Evolutionary conservation across 495 filamentous ascomycete genomes (phyloP), one percentile per base, ranked within the genome.

Genomic region (Podospora tetraspora): DNA sequence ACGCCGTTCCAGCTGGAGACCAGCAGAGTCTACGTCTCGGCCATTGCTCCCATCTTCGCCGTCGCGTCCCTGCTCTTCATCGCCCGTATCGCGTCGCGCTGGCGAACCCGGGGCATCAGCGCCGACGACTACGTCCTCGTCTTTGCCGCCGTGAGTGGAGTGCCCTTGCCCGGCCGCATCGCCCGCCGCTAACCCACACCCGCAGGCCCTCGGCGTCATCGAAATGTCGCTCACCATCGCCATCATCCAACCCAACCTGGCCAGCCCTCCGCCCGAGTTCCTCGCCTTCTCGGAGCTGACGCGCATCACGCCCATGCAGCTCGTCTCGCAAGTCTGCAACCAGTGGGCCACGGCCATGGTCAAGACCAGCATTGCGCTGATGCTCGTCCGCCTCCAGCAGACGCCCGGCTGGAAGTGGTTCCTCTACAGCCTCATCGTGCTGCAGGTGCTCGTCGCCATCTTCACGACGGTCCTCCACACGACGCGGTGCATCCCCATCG

Each of bases 401-500:
- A 23, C 64, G 13, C 8, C 16, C 19, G 57, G 29, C 29, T 66
- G 64, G 64, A 30, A 24, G n/a, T 1, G 9, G 12, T 66, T 66
- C 13, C 29, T 66, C 24, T 59, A 58, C 13, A 22, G 19, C 30
- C 30, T 66, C 57, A 34, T 66, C 57, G 64, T 16, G 9, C 16
- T 66, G 11, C 63, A 65, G 25, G 9, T 65, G 0, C 13, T 57
- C 21, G 57, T 43, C 37, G 63, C 63, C 24, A 58, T 65, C 8
- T 65, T 65, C 23, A 27, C 52, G 22, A 65, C 63, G 10, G 25
- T 65, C 7, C 24, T 65, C 25, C 63, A 65, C 23, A 57, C 43
- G 63, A 65, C 63, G 23, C 63, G 63, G 11, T 65, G 63, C 63
- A 24, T 65, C 13, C 63, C 63, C 37, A 57, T 65, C n/a, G 27